phyloP scores from a whole-genome alignment of 345 rosid genomes.

The Eucalyptus marginata region DNA sequence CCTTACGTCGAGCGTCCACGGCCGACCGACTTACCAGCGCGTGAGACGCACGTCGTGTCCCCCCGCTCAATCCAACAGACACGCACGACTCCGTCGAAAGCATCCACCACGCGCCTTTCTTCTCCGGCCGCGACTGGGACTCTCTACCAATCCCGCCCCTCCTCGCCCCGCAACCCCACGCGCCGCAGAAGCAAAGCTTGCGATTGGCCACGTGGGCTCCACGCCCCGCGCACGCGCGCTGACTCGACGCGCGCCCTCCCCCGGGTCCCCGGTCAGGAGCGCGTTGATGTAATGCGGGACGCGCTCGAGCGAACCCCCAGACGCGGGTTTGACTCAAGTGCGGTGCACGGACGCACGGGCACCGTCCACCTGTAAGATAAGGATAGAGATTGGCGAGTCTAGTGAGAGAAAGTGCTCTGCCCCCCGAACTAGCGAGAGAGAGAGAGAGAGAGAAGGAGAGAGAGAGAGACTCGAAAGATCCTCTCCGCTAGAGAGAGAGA shows the following conservation, averaged over 20 bases:
- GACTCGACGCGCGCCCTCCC: not conserved
- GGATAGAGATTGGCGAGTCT: not conserved
- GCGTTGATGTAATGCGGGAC: not conserved
- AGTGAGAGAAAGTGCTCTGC: constrained; percentile 7
- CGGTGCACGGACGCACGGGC: constrained; percentile 2
- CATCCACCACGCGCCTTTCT: not conserved
- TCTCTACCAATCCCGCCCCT: not conserved
- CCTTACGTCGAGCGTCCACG: not conserved
- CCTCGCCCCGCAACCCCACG: not conserved
- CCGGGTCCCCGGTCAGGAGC: not conserved
- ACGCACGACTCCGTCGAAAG: not conserved
- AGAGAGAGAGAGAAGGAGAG: not conserved
- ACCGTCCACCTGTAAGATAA: constrained; percentile 39
- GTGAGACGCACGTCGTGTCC: not conserved
- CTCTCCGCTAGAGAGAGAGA: not conserved
- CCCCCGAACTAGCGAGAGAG: constrained; percentile 8
- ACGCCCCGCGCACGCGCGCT: not conserved
- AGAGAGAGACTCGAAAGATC: not conserved
- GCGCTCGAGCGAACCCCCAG: not conserved
- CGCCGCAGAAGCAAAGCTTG: not conserved
- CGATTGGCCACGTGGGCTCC: not conserved
- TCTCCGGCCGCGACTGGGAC: not conserved
- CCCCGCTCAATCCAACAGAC: not conserved
- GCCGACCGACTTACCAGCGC: not conserved
- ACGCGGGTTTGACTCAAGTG: constrained; percentile 2